These are phyloP conservation scores for Coniochaeta sp. DNA, from an alignment of 2,329 filamentous ascomycete genomes.

Conservation along the genomic window DNA sequence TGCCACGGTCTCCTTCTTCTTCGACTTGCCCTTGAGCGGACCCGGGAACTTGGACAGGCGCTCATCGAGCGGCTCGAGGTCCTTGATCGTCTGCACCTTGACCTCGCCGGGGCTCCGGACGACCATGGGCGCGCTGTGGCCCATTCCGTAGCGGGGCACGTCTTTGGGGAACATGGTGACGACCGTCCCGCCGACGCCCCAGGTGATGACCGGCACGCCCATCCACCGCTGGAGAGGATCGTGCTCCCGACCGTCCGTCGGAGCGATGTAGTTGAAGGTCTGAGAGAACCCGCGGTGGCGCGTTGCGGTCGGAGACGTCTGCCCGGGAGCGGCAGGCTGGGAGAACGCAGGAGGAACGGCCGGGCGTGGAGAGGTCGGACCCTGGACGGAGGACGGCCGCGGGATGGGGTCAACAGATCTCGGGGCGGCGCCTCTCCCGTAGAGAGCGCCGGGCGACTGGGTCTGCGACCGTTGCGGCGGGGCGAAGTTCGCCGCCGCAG, in stretches of 20 bases:
- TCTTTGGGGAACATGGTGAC: constrained; percentile 84
- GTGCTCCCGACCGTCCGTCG: constrained; percentile 58
- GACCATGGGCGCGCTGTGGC: constrained; percentile 65
- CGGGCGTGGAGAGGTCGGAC: constrained; percentile 30
- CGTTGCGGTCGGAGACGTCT: constrained; percentile 14
- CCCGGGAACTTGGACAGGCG: constrained; percentile 78
- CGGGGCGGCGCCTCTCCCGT: constrained; percentile 25
- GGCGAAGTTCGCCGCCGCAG: constrained; percentile 32
- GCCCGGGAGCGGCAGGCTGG: constrained; percentile 2
- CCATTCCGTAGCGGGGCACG: constrained; percentile 76
- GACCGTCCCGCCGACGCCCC: constrained; percentile 79
- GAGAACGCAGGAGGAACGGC: neutral
- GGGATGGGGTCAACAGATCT: constrained; percentile 35
- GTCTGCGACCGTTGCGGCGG: constrained; percentile 55
- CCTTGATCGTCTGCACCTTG: constrained; percentile 67
- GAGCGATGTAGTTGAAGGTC: constrained; percentile 50
- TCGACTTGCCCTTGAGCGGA: constrained; percentile 79
- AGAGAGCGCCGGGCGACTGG: constrained; percentile 48
- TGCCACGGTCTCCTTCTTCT: constrained; percentile 84
- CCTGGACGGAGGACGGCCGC: constrained; percentile 47
- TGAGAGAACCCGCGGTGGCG: constrained; percentile 47
- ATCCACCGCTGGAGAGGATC: constrained; percentile 88
- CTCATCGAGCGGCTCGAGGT: constrained; percentile 64
- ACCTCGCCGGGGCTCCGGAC: constrained; percentile 78
- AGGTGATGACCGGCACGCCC: constrained; percentile 77